Evolutionary conservation across 139 green algal genomes (phyloP).

Genomic region (Spirogloea muscicola): DNA sequence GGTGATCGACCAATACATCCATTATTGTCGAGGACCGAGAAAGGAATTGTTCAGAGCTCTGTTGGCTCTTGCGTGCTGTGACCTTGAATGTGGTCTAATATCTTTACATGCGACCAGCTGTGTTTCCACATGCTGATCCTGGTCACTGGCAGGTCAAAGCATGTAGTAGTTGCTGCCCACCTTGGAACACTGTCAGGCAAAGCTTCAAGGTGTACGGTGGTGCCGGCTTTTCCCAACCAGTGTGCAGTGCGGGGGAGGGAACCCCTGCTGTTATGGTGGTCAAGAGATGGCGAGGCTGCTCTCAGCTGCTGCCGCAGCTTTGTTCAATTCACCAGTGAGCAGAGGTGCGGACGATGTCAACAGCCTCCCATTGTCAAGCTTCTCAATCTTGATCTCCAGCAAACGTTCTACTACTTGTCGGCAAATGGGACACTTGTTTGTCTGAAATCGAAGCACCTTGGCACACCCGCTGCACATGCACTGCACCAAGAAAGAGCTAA

Average conservation of each 20-base stretch:
- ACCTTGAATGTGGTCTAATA: too few species aligned
- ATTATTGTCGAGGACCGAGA: too few species aligned
- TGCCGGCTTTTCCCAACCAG: background rate
- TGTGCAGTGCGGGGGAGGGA: background rate
- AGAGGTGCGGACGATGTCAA: background rate
- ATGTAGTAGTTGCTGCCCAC: too few species aligned
- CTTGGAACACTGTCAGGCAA: too few species aligned
- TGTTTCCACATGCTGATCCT: too few species aligned
- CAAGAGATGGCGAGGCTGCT: background rate
- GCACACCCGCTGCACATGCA: conserved; percentile 85
- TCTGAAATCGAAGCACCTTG: conserved; percentile 49
- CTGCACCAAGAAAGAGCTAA: too few species aligned
- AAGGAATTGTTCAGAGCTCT: too few species aligned
- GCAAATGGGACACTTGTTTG: conserved; percentile 90
- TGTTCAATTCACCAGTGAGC: background rate
- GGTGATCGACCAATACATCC: too few species aligned
- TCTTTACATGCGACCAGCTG: too few species aligned
- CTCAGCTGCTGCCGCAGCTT: background rate
- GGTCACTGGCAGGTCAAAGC: too few species aligned
- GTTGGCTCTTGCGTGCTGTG: too few species aligned
- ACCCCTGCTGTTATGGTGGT: background rate
- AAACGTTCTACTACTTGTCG: conserved; percentile 16
- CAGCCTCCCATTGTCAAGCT: background rate
- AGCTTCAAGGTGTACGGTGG: background rate
- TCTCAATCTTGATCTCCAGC: conserved; percentile 28